Evolutionary conservation across 176 grass and related monocot species (phyloP).

Genomic region (Alloteropsis semialata): DNA sequence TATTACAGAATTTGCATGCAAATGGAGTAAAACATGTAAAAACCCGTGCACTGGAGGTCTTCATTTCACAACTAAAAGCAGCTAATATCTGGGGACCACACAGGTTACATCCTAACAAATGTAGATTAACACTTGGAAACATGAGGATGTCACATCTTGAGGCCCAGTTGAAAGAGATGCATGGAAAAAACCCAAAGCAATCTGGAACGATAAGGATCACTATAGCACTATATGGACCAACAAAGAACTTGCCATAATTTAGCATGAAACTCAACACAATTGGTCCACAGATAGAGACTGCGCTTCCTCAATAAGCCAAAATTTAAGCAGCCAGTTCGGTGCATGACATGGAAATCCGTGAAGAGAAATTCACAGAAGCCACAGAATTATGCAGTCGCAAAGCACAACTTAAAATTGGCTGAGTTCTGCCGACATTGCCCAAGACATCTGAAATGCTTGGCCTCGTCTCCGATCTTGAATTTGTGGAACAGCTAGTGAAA

Average conservation of each 20-base stretch:
- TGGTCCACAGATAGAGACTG: not conserved
- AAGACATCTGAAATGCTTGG: not conserved
- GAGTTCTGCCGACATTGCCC: not conserved
- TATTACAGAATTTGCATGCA: not conserved
- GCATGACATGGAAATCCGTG: not conserved
- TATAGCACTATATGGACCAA: slow-evolving; percentile 29
- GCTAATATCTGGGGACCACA: slow-evolving; percentile 33
- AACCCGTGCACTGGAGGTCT: not conserved
- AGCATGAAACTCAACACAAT: slow-evolving; percentile 7
- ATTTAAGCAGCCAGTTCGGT: not conserved
- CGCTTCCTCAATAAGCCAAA: not conserved
- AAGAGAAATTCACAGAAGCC: not conserved
- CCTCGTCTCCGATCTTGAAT: not conserved
- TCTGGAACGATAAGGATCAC: slow-evolving; percentile 8
- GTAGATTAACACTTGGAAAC: slow-evolving; percentile 29
- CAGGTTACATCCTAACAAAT: slow-evolving; percentile 11
- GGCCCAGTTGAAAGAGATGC: slow-evolving; percentile 32
- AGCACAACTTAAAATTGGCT: not conserved
- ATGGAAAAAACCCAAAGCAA: slow-evolving; percentile 18
- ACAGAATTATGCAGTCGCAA: not conserved
- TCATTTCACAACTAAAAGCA: slow-evolving; percentile 16
- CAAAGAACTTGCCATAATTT: not conserved
- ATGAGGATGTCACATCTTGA: slow-evolving; percentile 20
- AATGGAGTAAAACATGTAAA: slow-evolving; percentile 8
- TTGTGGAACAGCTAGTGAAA: not conserved